Percentiles rank a stretch among this genome's conserved stretches.
Evolutionary conservation across 805 yeast genomes (phyloP).

Genomic region (Ascoidea asiatica): DNA sequence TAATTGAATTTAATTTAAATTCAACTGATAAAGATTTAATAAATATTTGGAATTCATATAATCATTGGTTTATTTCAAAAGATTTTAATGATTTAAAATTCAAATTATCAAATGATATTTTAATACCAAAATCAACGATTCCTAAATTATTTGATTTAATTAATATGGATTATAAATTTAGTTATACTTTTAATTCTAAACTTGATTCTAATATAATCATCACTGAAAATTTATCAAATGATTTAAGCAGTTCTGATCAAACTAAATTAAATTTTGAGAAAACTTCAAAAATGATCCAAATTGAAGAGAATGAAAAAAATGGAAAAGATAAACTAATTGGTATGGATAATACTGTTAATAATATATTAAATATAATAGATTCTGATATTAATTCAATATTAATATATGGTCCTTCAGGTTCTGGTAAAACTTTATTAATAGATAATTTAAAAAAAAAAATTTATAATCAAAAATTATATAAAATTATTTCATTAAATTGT

Average conservation of each 20-base stretch:
- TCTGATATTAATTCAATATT: constrained; percentile 41
- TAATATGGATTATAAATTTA: constrained; percentile 3
- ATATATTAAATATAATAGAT: constrained; percentile 25
- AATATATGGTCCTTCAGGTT: constrained; percentile 63
- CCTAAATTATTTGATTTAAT: background rate
- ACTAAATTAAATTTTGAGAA: too few relatives aligned
- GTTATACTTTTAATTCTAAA: background rate
- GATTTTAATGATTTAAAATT: constrained; percentile 23
- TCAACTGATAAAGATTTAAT: background rate
- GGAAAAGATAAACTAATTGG: constrained; percentile 34
- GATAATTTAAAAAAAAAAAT: constrained; percentile 27
- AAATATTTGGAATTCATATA: too few relatives aligned
- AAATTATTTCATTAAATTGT: constrained; percentile 37
- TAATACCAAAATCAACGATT: constrained; percentile 25
- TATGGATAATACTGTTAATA: constrained; percentile 29
- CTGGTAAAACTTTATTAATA: constrained; percentile 61
- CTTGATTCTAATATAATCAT: too few relatives aligned
- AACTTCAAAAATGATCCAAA: too few relatives aligned
- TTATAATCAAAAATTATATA: constrained; percentile 25
- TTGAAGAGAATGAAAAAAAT: background rate
- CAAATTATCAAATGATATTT: constrained; percentile 36
- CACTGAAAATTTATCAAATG: too few relatives aligned
- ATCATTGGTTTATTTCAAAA: constrained; percentile 31
- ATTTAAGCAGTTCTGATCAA: background rate
- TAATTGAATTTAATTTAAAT: constrained; percentile 31